Conservation (phyloP, 352 stramenopile genomes). For the Globisporangium carolinianum region DNA sequence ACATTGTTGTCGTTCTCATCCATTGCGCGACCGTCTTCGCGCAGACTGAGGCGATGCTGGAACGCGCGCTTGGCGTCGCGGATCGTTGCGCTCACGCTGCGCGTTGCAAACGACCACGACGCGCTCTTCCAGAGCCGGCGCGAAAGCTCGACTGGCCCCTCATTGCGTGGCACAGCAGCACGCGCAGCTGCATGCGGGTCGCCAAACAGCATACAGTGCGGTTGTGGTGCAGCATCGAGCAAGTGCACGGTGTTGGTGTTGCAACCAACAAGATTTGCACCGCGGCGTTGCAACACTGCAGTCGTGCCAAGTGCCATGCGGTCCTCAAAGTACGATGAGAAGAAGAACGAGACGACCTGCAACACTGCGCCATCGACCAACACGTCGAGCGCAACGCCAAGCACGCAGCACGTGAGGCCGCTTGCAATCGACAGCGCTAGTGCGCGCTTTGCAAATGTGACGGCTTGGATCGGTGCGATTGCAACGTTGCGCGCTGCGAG, state of each 20-base stretch:
- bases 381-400: conserved; percentile 20
- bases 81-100: conserved; percentile 7
- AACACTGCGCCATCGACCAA: conserved; percentile 20
- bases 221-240: conserved; percentile 1
- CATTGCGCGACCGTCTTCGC: background rate
- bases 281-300: conserved; percentile 5
- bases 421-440: conserved; percentile 16
- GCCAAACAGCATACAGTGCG: too few relatives aligned
- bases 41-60: conserved; percentile 1
- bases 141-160: conserved; percentile 5
- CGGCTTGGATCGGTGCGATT: conserved; percentile 10
- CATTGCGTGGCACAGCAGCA: background rate
- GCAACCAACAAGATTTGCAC: conserved; percentile 9
- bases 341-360: conserved; percentile 18
- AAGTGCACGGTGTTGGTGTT: conserved; percentile 7
- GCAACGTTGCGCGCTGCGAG: conserved; percentile 11
- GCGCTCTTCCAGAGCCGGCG: conserved; percentile 9
- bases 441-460: conserved; percentile 17
- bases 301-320: conserved; percentile 10
- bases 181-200: too few relatives aligned
- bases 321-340: conserved; percentile 10
- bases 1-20: background rate
- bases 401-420: conserved; percentile 19
- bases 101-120: conserved; percentile 13
- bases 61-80: conserved; percentile 8